A percentile compares a stretch with the other conserved stretches of the same genome.
Conservation (phyloP, 805 yeast species). For the Monosporozyma yasuniensis region DNA sequence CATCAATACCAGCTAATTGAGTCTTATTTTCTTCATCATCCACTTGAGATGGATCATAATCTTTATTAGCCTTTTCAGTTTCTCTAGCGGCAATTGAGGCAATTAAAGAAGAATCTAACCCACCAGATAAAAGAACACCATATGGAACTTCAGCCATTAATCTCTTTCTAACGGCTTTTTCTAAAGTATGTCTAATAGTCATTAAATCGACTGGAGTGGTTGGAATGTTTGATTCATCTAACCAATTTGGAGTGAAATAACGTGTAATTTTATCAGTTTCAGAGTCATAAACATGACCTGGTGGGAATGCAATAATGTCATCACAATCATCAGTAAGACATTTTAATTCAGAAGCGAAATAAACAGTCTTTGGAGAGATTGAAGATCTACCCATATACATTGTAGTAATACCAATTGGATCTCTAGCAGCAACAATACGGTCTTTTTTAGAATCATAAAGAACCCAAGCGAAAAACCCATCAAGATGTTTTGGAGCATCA, state of each 20-base stretch:
- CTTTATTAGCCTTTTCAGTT: conserved; percentile 49
- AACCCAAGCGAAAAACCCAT: conserved; percentile 97
- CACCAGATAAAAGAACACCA: conserved; percentile 96
- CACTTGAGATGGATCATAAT: conserved; percentile 36
- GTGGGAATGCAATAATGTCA: conserved; percentile 87
- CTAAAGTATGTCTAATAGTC: conserved; percentile 69
- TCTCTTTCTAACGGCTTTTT: conserved; percentile 95
- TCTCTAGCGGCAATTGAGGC: conserved; percentile 97
- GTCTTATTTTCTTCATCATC: conserved; percentile 41
- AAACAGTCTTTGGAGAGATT: conserved; percentile 61
- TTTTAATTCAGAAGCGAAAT: conserved; percentile 90
- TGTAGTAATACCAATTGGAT: conserved; percentile 96
- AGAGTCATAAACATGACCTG: conserved; percentile 95
- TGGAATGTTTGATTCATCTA: conserved; percentile 75
- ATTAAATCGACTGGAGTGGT: conserved; percentile 64
- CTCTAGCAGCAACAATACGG: conserved; percentile 93
- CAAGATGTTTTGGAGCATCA: conserved; percentile 87
- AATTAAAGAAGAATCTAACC: conserved; percentile 91
- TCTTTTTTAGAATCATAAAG: conserved; percentile 77
- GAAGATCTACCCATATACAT: conserved; percentile 86
- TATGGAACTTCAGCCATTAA: conserved; percentile 99
- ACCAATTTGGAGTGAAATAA: conserved; percentile 91
- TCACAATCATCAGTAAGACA: conserved; percentile 94
- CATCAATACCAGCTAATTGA: conserved; percentile 88
- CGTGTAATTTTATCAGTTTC: conserved; percentile 76